Evolutionary conservation across 495 filamentous ascomycete species (phyloP).

Genomic region (Penicillium pulvis): DNA sequence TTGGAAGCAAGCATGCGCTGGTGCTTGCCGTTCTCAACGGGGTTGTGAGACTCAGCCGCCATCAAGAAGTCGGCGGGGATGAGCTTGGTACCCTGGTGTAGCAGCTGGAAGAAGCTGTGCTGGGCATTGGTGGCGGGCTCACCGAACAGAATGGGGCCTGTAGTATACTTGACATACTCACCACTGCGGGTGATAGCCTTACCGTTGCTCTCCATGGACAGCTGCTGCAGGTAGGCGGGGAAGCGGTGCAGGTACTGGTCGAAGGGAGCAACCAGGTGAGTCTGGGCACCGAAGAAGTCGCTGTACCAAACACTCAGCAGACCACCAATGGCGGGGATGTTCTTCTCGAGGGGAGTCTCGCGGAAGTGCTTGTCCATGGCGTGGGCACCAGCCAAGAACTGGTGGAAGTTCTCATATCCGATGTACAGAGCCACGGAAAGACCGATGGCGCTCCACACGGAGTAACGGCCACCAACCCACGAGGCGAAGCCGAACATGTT

Average conservation of each 20-base stretch:
- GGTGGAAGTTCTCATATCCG: constrained; percentile 94
- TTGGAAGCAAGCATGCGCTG: constrained; percentile 99
- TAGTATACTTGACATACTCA: constrained; percentile 94
- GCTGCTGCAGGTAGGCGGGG: constrained; percentile 97
- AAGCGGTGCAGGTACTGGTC: constrained; percentile 99
- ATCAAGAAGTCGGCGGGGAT: constrained; percentile 98
- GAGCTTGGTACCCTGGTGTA: constrained; percentile 98
- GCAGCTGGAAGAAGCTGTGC: constrained; percentile 99
- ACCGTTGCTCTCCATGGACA: constrained; percentile 99
- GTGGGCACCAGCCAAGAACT: constrained; percentile 93
- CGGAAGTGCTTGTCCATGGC: constrained; percentile 99
- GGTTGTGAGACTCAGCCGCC: constrained; percentile 95
- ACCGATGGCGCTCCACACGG: constrained; percentile 97
- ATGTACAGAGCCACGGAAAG: constrained; percentile 92
- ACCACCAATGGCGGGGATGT: constrained; percentile 91
- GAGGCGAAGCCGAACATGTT: constrained; percentile 99
- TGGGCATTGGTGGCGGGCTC: constrained; percentile 99
- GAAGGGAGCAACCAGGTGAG: constrained; percentile 95
- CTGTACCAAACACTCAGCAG: constrained; percentile 97
- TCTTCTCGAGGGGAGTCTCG: constrained; percentile 84
- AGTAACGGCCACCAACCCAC: constrained; percentile 98
- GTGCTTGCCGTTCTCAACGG: constrained; percentile 85
- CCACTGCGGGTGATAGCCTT: constrained; percentile 93
- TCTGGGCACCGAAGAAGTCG: constrained; percentile 97
- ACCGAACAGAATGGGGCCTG: constrained; percentile 91